Evolutionary conservation across 2,329 filamentous ascomycete genomes (phyloP), one percentile per base, ranked within the genome.

Genomic region (Ascochyta lentis): DNA sequence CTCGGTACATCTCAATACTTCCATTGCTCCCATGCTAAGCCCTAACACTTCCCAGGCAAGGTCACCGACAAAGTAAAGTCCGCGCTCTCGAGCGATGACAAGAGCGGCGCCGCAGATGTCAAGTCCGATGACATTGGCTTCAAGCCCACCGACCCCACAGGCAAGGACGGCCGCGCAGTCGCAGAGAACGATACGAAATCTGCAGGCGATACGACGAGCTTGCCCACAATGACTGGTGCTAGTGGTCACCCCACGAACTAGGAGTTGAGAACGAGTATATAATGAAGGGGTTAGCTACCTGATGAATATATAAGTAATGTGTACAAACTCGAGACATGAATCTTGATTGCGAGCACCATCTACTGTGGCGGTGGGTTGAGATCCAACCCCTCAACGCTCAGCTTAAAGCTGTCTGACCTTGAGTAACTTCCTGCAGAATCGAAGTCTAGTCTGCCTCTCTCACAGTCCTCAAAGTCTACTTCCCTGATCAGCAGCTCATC

Each of bases 361-460:
- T 45, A 57, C 29, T 49, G 44, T 19, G 84, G 83, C n/a, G 85
- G 85, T 6, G 85, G 85, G 50, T 78, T 80, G 43, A 88, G 65
- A 68, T 87, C 84, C 64, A 88, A 64, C 0, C 85, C 86, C 47
- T 86, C 81, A 3, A 88, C 85, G 0, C 76, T 83, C 51, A 88
- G 69, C 61, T 81, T 80, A 68, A 88, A 88, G 15, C 83, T 79
- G 70, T 88, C 87, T 59, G 83, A 89, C 72, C 92, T 83, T 2
- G 91, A 93, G 75, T 96, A 96, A 70, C 89, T 92, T 0, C 93
- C 93, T 2, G 86, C 91, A 34, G 91, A 87, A 78, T 96, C 93
- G 42, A 96, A 74, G 73, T 96, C 92, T 61, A 96, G 73, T 48
- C 91, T 80, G 0, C 92, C 93, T 9, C 91, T 82, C 63, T 92